phyloP scores from a whole-genome alignment of 225 moss, liverwort and hornwort genomes.

The Marchantia polymorpha region DNA sequence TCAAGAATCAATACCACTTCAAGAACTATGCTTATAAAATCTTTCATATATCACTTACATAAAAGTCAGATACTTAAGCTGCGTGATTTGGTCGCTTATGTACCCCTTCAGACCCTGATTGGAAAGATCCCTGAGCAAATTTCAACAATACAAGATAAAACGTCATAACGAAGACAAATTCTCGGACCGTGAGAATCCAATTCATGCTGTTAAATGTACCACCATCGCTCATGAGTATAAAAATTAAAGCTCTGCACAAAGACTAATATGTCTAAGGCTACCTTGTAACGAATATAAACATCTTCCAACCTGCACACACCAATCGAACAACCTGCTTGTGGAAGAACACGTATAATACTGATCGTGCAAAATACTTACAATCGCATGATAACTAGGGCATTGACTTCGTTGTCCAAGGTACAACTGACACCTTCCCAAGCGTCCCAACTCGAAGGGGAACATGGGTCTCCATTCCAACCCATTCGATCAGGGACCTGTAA shows the following conservation, averaged over 20 bases:
- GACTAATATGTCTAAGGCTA: too few relatives aligned
- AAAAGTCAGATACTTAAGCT: constrained; percentile 54
- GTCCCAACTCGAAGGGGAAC: constrained; percentile 83
- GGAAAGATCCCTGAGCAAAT: constrained; percentile 59
- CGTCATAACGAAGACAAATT: not conserved
- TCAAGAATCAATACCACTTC: not conserved
- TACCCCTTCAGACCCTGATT: constrained; percentile 60
- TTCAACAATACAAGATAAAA: not conserved
- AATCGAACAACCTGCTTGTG: not conserved
- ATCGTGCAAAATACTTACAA: constrained; percentile 47
- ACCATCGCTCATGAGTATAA: too few relatives aligned
- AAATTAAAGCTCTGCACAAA: too few relatives aligned
- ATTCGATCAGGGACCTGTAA: constrained; percentile 76
- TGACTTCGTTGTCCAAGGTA: constrained; percentile 53
- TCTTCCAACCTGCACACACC: not conserved
- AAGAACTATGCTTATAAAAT: not conserved
- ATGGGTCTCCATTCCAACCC: constrained; percentile 99
- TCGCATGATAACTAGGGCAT: constrained; percentile 64
- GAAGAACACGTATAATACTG: too few relatives aligned
- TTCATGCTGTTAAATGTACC: too few relatives aligned
- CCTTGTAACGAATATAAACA: not conserved
- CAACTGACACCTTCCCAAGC: constrained; percentile 95
- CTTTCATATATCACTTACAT: constrained; percentile 48
- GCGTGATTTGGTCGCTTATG: constrained; percentile 55
- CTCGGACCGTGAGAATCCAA: too few relatives aligned